Evolutionary conservation across 192 early-diverging fungal genomes (phyloP), one percentile per base, ranked within the genome.

Genomic region (Podila minutissima): DNA sequence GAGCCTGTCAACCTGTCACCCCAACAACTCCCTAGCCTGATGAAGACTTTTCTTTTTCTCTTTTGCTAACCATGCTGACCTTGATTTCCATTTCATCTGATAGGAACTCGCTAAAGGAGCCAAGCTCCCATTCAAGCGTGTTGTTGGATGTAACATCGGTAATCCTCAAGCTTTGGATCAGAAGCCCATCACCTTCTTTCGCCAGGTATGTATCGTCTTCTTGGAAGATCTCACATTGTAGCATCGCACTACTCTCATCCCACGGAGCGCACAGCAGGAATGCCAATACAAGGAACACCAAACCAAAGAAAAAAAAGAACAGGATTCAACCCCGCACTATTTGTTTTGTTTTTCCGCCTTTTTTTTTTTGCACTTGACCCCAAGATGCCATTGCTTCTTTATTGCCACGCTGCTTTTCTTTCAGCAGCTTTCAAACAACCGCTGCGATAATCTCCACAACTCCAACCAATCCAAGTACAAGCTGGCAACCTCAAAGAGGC

Each of bases 121-220:
- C 22, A 69, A 69, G 41, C 69, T 68, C 24, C 53, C 70, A 2
- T 85, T 85, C 60, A 64, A 71, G 41, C 69, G 71, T 20, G 69
- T 85, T 64, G 84, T 85, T 0, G 72, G 69, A 24, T 85, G 84
- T 69, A 85, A 85, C 61, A 85, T 85, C 22, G 84, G 84, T 15
- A 85, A 85, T 51, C 84, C 84, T 62, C 84, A 85, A 32, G 81
- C 81, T 37, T 71, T 85, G 57, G 61, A 71, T 2, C 84, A 85
- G 86, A 89, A 92, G 79, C 97, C 97, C 41, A 94, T 98, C 82
- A 98, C 97, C 31, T 99, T 99, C 62, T 93, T 97, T 88, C 93
- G 98, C 37, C 98, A 99, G 86, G 93, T 97, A 78, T 59, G 53
- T 7, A 17, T 55, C 10, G 0, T 55, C 53, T 19, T 26, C n/a